Conservation (phyloP, 2,329 filamentous ascomycete species). For the Pseudogymnoascus verrucosus region DNA sequence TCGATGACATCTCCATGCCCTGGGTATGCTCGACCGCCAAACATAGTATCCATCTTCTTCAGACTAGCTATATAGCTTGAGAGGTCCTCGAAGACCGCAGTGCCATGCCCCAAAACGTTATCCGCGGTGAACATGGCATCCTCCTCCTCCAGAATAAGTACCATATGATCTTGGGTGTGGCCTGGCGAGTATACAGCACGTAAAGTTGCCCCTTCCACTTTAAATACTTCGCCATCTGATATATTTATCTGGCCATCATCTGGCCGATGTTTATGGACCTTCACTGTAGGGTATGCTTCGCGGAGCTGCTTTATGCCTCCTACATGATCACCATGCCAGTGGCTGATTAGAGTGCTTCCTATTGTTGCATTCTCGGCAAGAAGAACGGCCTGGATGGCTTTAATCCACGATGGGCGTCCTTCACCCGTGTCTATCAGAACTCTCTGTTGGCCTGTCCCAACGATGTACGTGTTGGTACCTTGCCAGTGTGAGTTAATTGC, state of each 20-base stretch:
- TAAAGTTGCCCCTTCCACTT: constrained; percentile 55
- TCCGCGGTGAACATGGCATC: constrained; percentile 83
- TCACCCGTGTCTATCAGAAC: constrained; percentile 88
- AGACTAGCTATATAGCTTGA: constrained; percentile 60
- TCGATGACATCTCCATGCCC: constrained; percentile 77
- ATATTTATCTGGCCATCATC: constrained; percentile 45
- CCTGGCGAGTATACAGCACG: constrained; percentile 60
- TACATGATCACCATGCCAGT: constrained; percentile 87
- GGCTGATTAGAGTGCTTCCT: constrained; percentile 67
- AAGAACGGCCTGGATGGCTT: constrained; percentile 56
- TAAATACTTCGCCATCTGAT: constrained; percentile 44
- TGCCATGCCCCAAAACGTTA: constrained; percentile 81
- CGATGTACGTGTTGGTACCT: constrained; percentile 89
- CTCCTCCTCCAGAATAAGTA: constrained; percentile 67
- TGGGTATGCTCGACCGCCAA: constrained; percentile 68
- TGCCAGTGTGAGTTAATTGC: constrained; percentile 40
- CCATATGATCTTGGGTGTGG: constrained; percentile 77
- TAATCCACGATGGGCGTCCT: constrained; percentile 63
- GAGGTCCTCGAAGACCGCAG: constrained; percentile 76
- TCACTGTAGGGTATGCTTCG: constrained; percentile 51
- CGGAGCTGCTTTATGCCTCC: constrained; percentile 66
- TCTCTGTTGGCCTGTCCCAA: constrained; percentile 66
- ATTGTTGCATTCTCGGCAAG: constrained; percentile 60
- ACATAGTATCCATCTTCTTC: constrained; percentile 57
- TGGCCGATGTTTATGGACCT: constrained; percentile 60